Evolutionary conservation across 2,329 filamentous ascomycete genomes (phyloP).

Genomic region (Epichloe baconii): DNA sequence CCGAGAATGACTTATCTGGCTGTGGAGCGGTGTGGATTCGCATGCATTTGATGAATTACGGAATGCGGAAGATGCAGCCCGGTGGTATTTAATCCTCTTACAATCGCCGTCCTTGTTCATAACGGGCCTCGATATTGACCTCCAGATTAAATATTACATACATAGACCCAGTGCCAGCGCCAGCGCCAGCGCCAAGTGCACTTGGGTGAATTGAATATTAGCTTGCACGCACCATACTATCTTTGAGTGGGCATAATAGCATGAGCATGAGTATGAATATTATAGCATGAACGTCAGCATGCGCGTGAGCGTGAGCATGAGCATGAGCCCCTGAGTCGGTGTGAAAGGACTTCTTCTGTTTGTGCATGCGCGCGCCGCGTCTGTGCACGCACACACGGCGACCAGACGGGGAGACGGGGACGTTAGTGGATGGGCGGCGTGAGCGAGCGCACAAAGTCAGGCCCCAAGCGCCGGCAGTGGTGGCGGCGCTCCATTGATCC

Average conservation of each 20-base stretch:
- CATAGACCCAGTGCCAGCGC: too few species aligned
- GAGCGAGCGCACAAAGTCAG: slow-evolving; percentile 4
- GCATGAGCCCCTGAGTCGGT: not conserved
- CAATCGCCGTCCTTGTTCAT: not conserved
- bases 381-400: not conserved
- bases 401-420: not conserved
- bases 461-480: not conserved
- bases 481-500: not conserved
- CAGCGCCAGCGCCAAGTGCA: too few species aligned
- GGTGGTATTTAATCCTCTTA: not conserved
- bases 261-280: not conserved
- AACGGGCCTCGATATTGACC: too few species aligned
- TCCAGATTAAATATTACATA: too few species aligned
- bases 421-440: not conserved
- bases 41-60: not conserved
- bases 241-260: not conserved
- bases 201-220: too few species aligned
- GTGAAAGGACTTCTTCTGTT: not conserved
- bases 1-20: not conserved
- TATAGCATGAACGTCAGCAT: not conserved
- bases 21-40: not conserved
- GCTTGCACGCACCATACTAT: too few species aligned
- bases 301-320: not conserved
- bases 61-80: not conserved
- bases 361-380: too few species aligned